Evolutionary conservation across 1,284 basidiomycete genomes (phyloP), one percentile per base, ranked within the genome.

Genomic region (Austropuccinia psidii): DNA sequence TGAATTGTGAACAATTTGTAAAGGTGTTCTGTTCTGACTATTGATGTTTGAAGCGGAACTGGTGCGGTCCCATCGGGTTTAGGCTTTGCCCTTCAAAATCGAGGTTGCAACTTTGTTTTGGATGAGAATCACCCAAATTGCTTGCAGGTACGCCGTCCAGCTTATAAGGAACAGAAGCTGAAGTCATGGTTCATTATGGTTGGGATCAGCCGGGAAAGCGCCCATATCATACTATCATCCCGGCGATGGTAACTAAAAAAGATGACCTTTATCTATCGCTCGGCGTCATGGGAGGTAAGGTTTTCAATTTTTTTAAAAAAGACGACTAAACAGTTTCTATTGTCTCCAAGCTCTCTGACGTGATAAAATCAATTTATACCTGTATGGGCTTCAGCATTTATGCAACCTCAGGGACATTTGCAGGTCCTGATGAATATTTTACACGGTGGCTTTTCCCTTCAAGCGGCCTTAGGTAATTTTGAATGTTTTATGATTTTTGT

Each of bases 211-310:
- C 89, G 29, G 87, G 89, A 7, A 96, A 96, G 83, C 85, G 92
- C 19, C 93, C 93, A 1, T 96, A 94, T 80, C 93, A 97, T 79
- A 97, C 93, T 6, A 97, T 96, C 78, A 94, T 95, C 76, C 94
- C 95, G 6, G 91, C 90, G 0, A 86, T 97, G 84, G 94, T 88
- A 0, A 90, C 90, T 1, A 85, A 86, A 74, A 87, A 86, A 5
- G 86, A 89, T 74, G 92, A 96, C 55, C 83, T 97, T 1, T 91
- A 93, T 83, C 82, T 97, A 78, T 87, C 87, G 73, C 95, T 89
- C 77, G 93, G 93, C 61, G 92, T 95, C 19, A 95, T 95, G 93
- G 92, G 91, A 35, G 81, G 78, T 78, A 57, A 77, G 78, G 68
- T 76, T 11, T 17, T 55, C 43, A n/a, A 19, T 4, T 60, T 41